These are phyloP conservation scores for Hanseniaspora nectarophila DNA, from an alignment of 805 yeast genomes.

Conservation along the genomic window DNA sequence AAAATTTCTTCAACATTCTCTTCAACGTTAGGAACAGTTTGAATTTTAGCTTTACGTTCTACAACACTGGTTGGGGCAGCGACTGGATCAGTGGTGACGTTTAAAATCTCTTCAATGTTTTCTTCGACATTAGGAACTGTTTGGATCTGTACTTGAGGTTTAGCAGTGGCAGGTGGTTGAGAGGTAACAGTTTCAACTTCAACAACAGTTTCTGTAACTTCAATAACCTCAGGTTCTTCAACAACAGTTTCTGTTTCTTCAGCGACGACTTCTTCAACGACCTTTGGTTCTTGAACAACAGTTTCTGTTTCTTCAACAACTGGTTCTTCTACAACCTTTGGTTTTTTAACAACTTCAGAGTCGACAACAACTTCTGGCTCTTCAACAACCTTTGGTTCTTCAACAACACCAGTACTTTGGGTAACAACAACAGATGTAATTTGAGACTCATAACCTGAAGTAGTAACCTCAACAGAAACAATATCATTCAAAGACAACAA, in stretches of 20 bases:
- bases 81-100: not conserved
- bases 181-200: not conserved
- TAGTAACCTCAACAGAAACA: conserved; percentile 4
- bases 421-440: not conserved
- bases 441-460: conserved; percentile 5
- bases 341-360: not conserved
- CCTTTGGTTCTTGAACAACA: not conserved
- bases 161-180: not conserved
- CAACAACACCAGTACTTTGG: not conserved
- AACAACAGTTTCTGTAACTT: not conserved
- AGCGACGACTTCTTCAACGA: not conserved
- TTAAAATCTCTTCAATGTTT: not conserved
- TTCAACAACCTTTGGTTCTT: not conserved
- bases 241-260: not conserved
- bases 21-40: not conserved
- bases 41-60: not conserved
- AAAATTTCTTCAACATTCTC: not conserved
- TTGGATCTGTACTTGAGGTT: conserved; percentile 4
- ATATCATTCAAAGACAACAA: conserved; percentile 6
- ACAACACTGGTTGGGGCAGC: not conserved
- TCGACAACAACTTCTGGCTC: not conserved
- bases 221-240: not conserved
- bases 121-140: conserved; percentile 14
- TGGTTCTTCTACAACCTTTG: not conserved
- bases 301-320: not conserved